Conservation (phyloP, 164 flowering plant genomes). For the Pachysandra terminalis region DNA sequence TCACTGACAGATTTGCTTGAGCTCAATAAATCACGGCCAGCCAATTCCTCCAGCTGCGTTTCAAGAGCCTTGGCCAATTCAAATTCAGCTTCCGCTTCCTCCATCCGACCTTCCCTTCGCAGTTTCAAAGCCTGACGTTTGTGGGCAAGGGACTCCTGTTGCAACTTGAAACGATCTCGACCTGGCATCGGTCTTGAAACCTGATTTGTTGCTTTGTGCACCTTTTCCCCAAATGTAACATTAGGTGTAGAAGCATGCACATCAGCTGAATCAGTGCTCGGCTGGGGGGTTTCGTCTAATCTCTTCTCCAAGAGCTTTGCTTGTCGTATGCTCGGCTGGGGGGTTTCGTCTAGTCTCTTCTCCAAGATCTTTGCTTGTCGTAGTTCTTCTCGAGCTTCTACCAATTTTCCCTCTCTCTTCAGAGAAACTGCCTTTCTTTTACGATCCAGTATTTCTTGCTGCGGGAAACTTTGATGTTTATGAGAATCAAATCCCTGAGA, state of each 20-base stretch:
- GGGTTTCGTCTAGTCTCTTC: conserved; percentile 38
- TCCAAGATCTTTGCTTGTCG: conserved; percentile 63
- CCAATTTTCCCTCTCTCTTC: conserved; percentile 77
- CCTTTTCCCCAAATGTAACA: conserved; percentile 27
- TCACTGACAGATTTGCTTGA: conserved; percentile 16
- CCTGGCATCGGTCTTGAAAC: conserved; percentile 52
- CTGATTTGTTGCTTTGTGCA: conserved; percentile 21
- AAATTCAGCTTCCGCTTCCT: conserved; percentile 83
- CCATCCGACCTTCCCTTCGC: conserved; percentile 73
- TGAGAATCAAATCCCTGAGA: conserved; percentile 17
- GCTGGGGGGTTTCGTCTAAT: conserved; percentile 26
- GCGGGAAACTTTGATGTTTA: conserved; percentile 20
- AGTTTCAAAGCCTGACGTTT: conserved; percentile 85
- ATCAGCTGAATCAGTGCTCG: conserved; percentile 14
- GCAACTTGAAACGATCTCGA: conserved; percentile 87
- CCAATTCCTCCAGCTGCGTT: conserved; percentile 57
- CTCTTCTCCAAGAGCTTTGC: conserved; percentile 68
- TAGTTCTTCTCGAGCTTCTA: conserved; percentile 76
- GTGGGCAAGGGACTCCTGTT: conserved; percentile 82
- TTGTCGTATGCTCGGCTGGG: conserved; percentile 41
- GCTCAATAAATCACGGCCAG: conserved; percentile 22
- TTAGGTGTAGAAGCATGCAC: conserved; percentile 20
- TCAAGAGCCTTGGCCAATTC: conserved; percentile 85
- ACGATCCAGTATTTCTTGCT: conserved; percentile 50
- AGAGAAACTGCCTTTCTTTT: conserved; percentile 67